Percentiles rank a stretch among this genome's conserved stretches.
These are phyloP conservation scores for Tuber calosporum DNA, from an alignment of 495 filamentous ascomycete species.

Conservation along the genomic window DNA sequence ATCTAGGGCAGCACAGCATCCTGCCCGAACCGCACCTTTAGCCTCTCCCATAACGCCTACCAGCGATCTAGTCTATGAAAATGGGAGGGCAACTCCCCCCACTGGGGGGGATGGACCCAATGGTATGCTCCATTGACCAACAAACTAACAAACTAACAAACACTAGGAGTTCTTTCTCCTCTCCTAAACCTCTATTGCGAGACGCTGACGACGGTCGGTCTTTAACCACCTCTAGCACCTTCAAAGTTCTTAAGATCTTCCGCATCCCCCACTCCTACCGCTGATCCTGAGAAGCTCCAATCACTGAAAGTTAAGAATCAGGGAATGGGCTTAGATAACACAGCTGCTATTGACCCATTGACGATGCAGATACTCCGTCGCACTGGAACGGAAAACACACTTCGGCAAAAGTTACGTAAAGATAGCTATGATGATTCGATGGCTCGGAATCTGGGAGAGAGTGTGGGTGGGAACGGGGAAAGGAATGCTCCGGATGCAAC, in stretches of 20 bases:
- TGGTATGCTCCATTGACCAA: neutral
- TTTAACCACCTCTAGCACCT: conserved; percentile 14
- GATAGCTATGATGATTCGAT: conserved; percentile 46
- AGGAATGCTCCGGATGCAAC: conserved; percentile 40
- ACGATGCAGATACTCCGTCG: conserved; percentile 66
- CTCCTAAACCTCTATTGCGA: neutral
- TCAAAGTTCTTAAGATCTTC: conserved; percentile 23
- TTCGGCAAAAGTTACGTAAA: conserved; percentile 59
- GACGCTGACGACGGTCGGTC: conserved; percentile 18
- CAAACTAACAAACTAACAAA: neutral
- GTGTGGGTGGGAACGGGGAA: conserved; percentile 44
- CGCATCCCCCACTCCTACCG: neutral
- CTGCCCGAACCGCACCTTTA: conserved; percentile 11
- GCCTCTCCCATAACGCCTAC: conserved; percentile 7
- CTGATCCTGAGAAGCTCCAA: conserved; percentile 20
- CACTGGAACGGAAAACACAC: conserved; percentile 66
- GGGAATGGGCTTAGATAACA: conserved; percentile 12
- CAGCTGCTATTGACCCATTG: conserved; percentile 28
- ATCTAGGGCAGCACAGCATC: conserved; percentile 14
- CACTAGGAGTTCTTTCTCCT: neutral
- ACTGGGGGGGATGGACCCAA: conserved; percentile 17
- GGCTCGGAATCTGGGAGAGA: conserved; percentile 49
- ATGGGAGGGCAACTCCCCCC: conserved; percentile 17
- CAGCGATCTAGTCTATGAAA: conserved; percentile 14
- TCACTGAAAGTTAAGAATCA: conserved; percentile 18